phyloP scores from a whole-genome alignment of 495 filamentous ascomycete species.

The Podospora pseudocomata region DNA sequence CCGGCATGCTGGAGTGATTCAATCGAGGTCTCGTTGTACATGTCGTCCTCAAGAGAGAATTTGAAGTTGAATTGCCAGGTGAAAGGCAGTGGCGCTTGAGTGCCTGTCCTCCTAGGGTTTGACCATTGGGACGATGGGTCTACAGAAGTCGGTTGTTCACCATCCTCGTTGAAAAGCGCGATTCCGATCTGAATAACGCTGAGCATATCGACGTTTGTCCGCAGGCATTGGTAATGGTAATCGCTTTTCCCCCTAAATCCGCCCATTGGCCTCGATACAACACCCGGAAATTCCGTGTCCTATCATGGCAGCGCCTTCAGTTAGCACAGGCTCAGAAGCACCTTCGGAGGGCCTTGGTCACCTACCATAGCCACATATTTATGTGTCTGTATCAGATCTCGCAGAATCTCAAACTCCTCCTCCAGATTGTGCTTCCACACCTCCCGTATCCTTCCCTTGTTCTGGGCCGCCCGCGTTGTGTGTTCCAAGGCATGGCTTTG shows the following conservation, averaged over 20 bases:
- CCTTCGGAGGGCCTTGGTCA: neutral
- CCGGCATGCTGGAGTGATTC: slow-evolving; percentile 80
- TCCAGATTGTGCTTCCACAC: slow-evolving; percentile 90
- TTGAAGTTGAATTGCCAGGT: slow-evolving; percentile 99
- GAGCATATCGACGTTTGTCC: slow-evolving; percentile 93
- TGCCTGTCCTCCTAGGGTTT: slow-evolving; percentile 44
- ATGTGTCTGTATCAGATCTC: slow-evolving; percentile 80
- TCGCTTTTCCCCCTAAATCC: slow-evolving; percentile 89
- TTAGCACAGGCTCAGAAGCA: slow-evolving; percentile 3
- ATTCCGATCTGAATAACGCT: slow-evolving; percentile 97
- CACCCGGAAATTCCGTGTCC: slow-evolving; percentile 97
- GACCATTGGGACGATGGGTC: slow-evolving; percentile 53
- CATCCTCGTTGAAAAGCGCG: slow-evolving; percentile 82
- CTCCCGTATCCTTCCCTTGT: slow-evolving; percentile 79
- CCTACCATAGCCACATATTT: slow-evolving; percentile 94
- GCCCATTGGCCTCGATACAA: slow-evolving; percentile 92
- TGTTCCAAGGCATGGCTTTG: slow-evolving; percentile 50
- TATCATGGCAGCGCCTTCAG: slow-evolving; percentile 39
- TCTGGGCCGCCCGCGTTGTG: slow-evolving; percentile 37
- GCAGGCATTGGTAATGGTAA: slow-evolving; percentile 97
- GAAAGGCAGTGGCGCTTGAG: slow-evolving; percentile 66
- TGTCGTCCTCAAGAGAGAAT: slow-evolving; percentile 88
- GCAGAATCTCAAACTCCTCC: slow-evolving; percentile 79
- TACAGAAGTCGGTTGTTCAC: slow-evolving; percentile 72
- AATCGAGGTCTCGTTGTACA: slow-evolving; percentile 93